A percentile compares a stretch with the other conserved stretches of the same genome.
Conservation (phyloP, 305 asterid genomes). For the Solanum aculeatissimum region DNA sequence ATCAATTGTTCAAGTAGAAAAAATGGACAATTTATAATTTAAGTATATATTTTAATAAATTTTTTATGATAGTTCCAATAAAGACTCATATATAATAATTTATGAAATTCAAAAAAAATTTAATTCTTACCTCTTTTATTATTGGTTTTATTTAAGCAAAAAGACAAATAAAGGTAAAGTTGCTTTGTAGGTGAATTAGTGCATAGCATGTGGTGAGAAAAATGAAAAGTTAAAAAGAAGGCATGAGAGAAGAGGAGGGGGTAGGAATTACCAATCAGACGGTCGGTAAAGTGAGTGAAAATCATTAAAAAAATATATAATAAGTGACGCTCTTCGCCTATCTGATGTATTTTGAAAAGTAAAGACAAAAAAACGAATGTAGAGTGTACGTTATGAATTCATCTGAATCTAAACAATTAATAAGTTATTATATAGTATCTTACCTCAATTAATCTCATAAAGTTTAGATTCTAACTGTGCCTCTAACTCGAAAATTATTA, state of each 20-base stretch:
- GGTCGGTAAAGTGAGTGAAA: neutral
- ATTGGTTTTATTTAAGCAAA: neutral
- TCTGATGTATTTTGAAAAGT: neutral
- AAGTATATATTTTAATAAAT: too few relatives aligned
- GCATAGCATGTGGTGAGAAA: neutral
- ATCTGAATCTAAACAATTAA: neutral
- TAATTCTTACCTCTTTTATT: too few relatives aligned
- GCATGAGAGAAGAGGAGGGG: neutral
- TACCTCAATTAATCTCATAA: neutral
- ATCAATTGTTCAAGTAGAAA: too few relatives aligned
- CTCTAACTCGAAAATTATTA: neutral
- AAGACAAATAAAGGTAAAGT: neutral
- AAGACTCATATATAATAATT: too few relatives aligned
- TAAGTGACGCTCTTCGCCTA: neutral
- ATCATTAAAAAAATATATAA: neutral
- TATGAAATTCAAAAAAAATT: too few relatives aligned
- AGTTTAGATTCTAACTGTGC: neutral
- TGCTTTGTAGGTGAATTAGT: neutral
- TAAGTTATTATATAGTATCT: neutral
- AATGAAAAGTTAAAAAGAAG: neutral
- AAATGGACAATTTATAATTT: too few relatives aligned
- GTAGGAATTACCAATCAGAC: neutral
- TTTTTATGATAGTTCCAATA: too few relatives aligned
- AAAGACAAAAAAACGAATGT: rapidly evolving
- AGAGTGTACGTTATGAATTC: neutral